Base-by-base conservation (phyloP, 148 eudicot genomes). In the Heliosperma pusillum region DNA sequence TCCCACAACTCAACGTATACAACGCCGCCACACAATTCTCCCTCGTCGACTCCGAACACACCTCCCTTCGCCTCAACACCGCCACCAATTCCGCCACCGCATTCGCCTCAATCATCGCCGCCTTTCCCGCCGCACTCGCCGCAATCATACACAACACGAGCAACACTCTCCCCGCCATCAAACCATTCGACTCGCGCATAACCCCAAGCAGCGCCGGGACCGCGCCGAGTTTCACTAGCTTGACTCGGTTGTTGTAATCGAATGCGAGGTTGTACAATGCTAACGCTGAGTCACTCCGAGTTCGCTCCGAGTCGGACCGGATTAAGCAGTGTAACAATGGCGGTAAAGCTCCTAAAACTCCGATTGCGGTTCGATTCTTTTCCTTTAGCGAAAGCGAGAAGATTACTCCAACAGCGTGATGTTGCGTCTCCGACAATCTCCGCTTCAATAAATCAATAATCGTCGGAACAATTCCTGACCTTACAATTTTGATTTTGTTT, bases 371-470 rank as follows among this genome's bases (percentile, higher is more conserved):
- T 66, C 88, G 88, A 87, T 93, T 93, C 59, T 82, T 88, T 74
- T 93, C 90, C 22, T 91, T 91, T n/a, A 91, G 64, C 0, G 98
- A 88, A 19, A 93, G 75, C 45, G 95, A 89, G 77, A 93, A 93
- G 0, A 93, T 58, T 2, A 89, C 97, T 0, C 98, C 98, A 8
- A 97, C 93, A 0, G 96, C 98, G 68, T 94, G 93, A 15, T 94
- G 97, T 71, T 85, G 91, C 57, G 91, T 76, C 58, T 94, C 98
- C 0, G 75, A 3, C 61, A 74, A 79, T 7, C 90, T 88, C 1
- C 79, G 85, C 66, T 80, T 86, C 40, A 94, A 47, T 3, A 88
- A 64, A 66, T 91, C 90, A 36, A 94, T 82, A 70, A 94, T 57
- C 11, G 85, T 84, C 12, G 88, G 90, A 26, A 88, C 87, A 10